These are phyloP conservation scores for Pulveroboletus ravenelii DNA, from an alignment of 768 basidiomycete species.

Conservation along the genomic window DNA sequence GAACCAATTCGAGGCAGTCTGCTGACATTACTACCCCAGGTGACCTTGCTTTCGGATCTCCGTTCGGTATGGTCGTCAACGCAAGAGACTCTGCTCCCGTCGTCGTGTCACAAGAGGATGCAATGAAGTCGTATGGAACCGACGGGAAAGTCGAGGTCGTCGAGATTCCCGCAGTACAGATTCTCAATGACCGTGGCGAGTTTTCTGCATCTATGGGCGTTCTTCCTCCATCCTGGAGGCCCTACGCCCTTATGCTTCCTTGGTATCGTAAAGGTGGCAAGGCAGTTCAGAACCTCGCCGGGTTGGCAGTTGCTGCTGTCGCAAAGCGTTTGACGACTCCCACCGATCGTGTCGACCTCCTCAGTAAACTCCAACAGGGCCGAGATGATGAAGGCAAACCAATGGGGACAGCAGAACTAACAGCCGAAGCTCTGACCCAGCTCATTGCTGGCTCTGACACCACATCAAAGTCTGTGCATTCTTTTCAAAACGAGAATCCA, in stretches of 20 bases:
- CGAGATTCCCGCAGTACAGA: slow-evolving; percentile 75
- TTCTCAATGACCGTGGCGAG: slow-evolving; percentile 85
- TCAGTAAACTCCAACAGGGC: slow-evolving; percentile 75
- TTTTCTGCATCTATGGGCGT: slow-evolving; percentile 81
- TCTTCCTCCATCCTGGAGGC: slow-evolving; percentile 67
- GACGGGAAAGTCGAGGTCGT: slow-evolving; percentile 42
- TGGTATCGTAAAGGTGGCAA: slow-evolving; percentile 68
- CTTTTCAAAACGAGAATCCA: background rate
- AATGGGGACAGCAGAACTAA: slow-evolving; percentile 79
- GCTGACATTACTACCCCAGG: slow-evolving; percentile 18
- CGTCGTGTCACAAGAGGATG: slow-evolving; percentile 50
- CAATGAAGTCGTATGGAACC: slow-evolving; percentile 53
- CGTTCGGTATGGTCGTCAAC: slow-evolving; percentile 83
- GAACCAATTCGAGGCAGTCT: background rate
- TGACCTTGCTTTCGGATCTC: slow-evolving; percentile 80
- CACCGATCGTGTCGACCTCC: slow-evolving; percentile 72
- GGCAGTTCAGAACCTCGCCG: slow-evolving; percentile 70
- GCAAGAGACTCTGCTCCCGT: slow-evolving; percentile 71
- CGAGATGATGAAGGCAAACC: slow-evolving; percentile 74
- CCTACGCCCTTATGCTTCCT: slow-evolving; percentile 60
- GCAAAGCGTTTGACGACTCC: slow-evolving; percentile 64
- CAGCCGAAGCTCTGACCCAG: slow-evolving; percentile 82
- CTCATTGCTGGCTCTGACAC: slow-evolving; percentile 90
- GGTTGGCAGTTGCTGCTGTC: slow-evolving; percentile 77
- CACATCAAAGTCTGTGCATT: slow-evolving; percentile 71